phyloP scores from a whole-genome alignment of 2,329 filamentous ascomycete genomes.

The Fusarium tricinctum region DNA sequence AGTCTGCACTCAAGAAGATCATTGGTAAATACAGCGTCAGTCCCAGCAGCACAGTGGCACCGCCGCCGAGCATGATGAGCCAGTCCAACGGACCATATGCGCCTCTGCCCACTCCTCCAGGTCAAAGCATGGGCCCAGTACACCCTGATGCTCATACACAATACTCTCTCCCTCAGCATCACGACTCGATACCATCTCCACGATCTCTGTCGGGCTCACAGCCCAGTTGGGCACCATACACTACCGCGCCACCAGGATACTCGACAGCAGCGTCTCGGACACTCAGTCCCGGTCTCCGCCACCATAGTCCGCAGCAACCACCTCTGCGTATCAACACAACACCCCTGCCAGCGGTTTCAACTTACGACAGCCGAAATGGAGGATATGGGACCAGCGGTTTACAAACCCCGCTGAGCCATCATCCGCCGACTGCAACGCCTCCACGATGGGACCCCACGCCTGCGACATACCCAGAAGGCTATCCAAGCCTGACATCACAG shows the following conservation, averaged over 20 bases:
- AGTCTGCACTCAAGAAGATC: constrained; percentile 93
- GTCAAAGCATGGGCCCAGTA: constrained; percentile 52
- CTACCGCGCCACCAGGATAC: constrained; percentile 53
- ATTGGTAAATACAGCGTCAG: constrained; percentile 90
- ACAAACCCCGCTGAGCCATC: constrained; percentile 58
- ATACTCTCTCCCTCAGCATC: constrained; percentile 60
- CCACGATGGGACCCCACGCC: constrained; percentile 60
- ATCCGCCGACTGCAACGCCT: constrained; percentile 56
- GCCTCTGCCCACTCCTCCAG: constrained; percentile 63
- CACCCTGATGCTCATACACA: constrained; percentile 55
- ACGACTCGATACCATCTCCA: constrained; percentile 67
- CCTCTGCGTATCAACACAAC: constrained; percentile 57
- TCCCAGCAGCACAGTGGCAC: constrained; percentile 57
- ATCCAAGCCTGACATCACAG: constrained; percentile 57
- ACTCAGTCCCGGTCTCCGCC: constrained; percentile 57
- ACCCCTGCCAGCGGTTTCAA: constrained; percentile 55
- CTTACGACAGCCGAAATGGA: constrained; percentile 57
- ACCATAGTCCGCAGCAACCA: constrained; percentile 55
- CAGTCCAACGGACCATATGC: constrained; percentile 59
- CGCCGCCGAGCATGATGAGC: constrained; percentile 59
- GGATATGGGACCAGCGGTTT: constrained; percentile 59
- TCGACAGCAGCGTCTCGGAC: constrained; percentile 57
- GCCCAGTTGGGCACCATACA: constrained; percentile 64
- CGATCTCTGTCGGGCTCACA: constrained; percentile 65
- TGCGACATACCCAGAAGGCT: constrained; percentile 56